phyloP scores from a whole-genome alignment of 331 rosid species.

The Ulmus americana region DNA sequence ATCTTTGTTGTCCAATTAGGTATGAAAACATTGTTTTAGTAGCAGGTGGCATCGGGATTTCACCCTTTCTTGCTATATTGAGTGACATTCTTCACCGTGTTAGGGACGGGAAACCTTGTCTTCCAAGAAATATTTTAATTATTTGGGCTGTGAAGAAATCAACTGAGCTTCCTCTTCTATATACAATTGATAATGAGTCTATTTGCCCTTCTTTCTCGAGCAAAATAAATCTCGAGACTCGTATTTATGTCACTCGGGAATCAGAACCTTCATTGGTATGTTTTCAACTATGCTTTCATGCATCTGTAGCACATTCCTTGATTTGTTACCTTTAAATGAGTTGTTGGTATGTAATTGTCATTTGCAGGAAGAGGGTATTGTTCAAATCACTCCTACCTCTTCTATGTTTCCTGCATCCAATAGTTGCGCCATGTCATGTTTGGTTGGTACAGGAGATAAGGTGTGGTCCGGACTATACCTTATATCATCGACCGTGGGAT shows the following conservation, averaged over 20 bases:
- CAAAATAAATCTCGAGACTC: conserved; percentile 47
- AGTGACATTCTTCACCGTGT: conserved; percentile 77
- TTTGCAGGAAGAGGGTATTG: conserved; percentile 65
- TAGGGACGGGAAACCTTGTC: conserved; percentile 63
- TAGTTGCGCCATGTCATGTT: conserved; percentile 47
- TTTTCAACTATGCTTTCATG: conserved; percentile 22
- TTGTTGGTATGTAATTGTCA: neutral
- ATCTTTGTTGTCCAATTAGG: conserved; percentile 37
- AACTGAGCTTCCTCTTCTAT: conserved; percentile 71
- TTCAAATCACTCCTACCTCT: conserved; percentile 28
- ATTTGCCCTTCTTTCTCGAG: conserved; percentile 55
- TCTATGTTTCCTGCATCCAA: conserved; percentile 40
- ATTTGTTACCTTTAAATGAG: neutral
- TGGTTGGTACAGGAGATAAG: conserved; percentile 81
- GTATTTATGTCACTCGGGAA: conserved; percentile 70
- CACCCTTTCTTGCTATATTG: conserved; percentile 86
- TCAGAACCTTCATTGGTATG: conserved; percentile 73
- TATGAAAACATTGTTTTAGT: conserved; percentile 74
- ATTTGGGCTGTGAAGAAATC: conserved; percentile 87
- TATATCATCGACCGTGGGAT: conserved; percentile 56
- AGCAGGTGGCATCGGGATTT: conserved; percentile 93
- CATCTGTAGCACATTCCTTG: conserved; percentile 2
- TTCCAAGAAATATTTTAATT: conserved; percentile 48
- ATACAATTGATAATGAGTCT: conserved; percentile 56
- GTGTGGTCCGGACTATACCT: conserved; percentile 75